Evolutionary conservation across 306 rosid species (phyloP).

Genomic region (Inga laurina): DNA sequence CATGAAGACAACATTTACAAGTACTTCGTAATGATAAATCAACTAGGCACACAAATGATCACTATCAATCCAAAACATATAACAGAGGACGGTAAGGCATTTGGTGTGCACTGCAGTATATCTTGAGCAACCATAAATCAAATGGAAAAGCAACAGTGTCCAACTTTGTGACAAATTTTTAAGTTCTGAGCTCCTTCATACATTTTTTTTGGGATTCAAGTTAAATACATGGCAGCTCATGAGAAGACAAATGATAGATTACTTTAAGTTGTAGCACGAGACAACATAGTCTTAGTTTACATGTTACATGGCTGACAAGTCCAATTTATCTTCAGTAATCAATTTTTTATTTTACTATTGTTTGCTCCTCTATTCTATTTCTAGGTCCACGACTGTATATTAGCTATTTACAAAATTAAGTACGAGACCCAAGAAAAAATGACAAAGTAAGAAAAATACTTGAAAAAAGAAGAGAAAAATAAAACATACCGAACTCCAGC

Average conservation of each 20-base stretch:
- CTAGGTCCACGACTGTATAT: not conserved
- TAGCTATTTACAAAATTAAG: not conserved
- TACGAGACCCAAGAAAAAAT: not conserved
- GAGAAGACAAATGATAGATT: not conserved
- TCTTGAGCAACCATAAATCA: not conserved
- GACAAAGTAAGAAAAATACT: not conserved
- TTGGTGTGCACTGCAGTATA: not conserved
- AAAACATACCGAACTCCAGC: slow-evolving; percentile 70
- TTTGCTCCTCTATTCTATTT: not conserved
- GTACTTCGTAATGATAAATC: not conserved
- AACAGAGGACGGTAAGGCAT: not conserved
- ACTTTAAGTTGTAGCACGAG: not conserved
- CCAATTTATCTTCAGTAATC: not conserved
- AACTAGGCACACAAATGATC: not conserved
- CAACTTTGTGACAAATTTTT: not conserved
- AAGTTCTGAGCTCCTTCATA: not conserved
- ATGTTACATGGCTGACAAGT: not conserved
- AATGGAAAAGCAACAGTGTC: not conserved
- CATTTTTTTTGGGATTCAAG: not conserved
- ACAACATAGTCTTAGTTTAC: not conserved
- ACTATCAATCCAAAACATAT: not conserved
- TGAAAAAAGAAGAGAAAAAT: not conserved
- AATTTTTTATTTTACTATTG: not conserved
- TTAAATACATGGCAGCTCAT: not conserved
- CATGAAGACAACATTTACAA: not conserved